These are phyloP conservation scores for Xanthoconium stramineum DNA, from an alignment of 768 basidiomycete genomes.

Conservation along the genomic window DNA sequence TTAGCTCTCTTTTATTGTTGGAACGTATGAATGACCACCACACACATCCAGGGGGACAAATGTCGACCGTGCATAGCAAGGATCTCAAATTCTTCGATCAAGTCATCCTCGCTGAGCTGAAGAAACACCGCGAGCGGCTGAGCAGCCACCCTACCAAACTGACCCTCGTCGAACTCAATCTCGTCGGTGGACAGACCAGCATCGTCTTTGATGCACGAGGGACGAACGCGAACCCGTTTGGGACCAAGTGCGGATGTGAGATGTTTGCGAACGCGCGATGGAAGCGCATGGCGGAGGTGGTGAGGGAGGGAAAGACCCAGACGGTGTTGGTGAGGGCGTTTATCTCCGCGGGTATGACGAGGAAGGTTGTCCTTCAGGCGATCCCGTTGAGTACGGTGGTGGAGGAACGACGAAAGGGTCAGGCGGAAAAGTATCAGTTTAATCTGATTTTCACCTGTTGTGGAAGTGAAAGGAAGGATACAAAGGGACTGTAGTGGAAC, in stretches of 20 bases:
- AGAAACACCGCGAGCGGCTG: conserved; percentile 15
- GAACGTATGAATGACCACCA: not conserved
- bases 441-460: conserved; percentile 28
- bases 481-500: not conserved
- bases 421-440: conserved; percentile 12
- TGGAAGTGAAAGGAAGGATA: conserved; percentile 2
- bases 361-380: conserved; percentile 27
- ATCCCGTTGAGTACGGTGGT: conserved; percentile 22
- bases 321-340: conserved; percentile 27
- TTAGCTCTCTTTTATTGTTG: not conserved
- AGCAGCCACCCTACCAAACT: conserved; percentile 13
- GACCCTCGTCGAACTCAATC: conserved; percentile 26
- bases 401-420: conserved; percentile 2
- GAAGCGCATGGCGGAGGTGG: conserved; percentile 21
- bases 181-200: conserved; percentile 10
- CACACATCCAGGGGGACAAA: conserved; percentile 17
- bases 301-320: conserved; percentile 9
- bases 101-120: conserved; percentile 26
- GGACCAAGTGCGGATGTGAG: conserved; percentile 25
- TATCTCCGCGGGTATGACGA: conserved; percentile 25
- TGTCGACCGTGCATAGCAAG: conserved; percentile 22
- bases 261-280: conserved; percentile 20
- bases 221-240: conserved; percentile 22
- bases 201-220: conserved; percentile 22
- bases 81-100: conserved; percentile 28